These are phyloP conservation scores for Ensete ventricosum DNA, from an alignment of 176 grass and related monocot genomes.

Conservation along the genomic window DNA sequence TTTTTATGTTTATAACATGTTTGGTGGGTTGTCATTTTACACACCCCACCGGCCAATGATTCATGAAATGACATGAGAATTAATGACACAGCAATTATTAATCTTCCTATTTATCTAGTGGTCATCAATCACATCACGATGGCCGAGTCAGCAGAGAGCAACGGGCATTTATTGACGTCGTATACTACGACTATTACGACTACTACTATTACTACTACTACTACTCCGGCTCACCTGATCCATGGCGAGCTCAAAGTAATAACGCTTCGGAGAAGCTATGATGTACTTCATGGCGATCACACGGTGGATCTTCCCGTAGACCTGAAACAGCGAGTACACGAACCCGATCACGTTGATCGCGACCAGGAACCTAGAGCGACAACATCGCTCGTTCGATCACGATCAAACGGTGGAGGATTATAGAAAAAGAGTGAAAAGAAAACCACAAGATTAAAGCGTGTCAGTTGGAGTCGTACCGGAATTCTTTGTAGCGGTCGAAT, in stretches of 20 bases:
- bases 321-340: constrained; percentile 56
- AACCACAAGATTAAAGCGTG: background rate
- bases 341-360: constrained; percentile 64
- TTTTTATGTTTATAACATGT: too few species aligned
- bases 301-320: constrained; percentile 29
- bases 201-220: background rate
- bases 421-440: too few species aligned
- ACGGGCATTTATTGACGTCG: too few species aligned
- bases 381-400: background rate
- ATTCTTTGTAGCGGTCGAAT: background rate
- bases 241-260: constrained; percentile 57
- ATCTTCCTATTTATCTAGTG: too few species aligned
- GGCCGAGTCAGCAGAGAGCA: too few species aligned
- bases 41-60: too few species aligned
- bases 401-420: background rate
- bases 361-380: constrained; percentile 46
- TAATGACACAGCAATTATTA: too few species aligned
- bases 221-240: constrained; percentile 66
- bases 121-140: too few species aligned
- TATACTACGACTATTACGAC: too few species aligned
- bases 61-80: too few species aligned
- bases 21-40: too few species aligned
- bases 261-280: constrained; percentile 27
- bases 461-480: background rate
- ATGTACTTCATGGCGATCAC: constrained; percentile 24